phyloP scores from a whole-genome alignment of 345 rosid genomes.

The Corymbia maculata region DNA sequence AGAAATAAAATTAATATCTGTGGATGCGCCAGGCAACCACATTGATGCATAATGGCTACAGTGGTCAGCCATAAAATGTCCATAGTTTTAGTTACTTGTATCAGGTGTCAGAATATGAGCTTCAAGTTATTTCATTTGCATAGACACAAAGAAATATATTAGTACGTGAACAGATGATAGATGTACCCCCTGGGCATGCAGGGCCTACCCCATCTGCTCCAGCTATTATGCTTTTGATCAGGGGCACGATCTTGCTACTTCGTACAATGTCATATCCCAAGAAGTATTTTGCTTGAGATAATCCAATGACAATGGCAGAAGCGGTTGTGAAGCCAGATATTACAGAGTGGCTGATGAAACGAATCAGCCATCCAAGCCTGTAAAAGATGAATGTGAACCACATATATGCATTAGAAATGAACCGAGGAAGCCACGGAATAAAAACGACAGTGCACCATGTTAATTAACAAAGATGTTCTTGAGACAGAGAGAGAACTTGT shows the following conservation, averaged over 20 bases:
- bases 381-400: background rate
- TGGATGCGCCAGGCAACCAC: background rate
- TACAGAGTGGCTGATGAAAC: conserved; percentile 98
- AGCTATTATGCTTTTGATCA: conserved; percentile 80
- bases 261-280: conserved; percentile 74
- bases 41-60: background rate
- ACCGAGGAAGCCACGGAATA: background rate
- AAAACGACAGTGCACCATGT: background rate
- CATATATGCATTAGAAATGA: background rate
- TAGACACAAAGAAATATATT: background rate
- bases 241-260: conserved; percentile 87
- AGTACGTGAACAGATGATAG: background rate
- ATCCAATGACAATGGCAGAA: conserved; percentile 92
- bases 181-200: background rate
- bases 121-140: background rate
- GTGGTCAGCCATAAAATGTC: background rate
- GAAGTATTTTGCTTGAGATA: conserved; percentile 93
- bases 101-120: background rate
- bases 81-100: background rate
- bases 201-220: conserved; percentile 70
- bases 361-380: conserved; percentile 99
- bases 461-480: background rate
- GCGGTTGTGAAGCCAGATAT: conserved; percentile 96
- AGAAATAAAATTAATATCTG: background rate
- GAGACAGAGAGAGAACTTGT: background rate